Evolutionary conservation across 306 rosid genomes (phyloP), one percentile per base, ranked within the genome.

Genomic region (Ceratonia siliqua): DNA sequence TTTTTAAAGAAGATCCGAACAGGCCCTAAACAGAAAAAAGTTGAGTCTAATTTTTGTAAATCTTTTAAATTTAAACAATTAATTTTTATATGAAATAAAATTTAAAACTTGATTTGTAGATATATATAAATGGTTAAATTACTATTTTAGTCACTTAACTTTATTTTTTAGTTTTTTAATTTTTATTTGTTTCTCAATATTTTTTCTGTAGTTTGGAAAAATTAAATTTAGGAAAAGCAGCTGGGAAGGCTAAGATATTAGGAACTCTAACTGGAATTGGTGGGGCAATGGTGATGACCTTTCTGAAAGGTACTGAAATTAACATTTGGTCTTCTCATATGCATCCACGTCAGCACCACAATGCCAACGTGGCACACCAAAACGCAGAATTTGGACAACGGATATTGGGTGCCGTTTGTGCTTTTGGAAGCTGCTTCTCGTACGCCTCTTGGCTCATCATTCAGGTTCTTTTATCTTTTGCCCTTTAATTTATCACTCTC

Each of bases 221-320:
- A 18, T 22, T 84, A 42, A 76, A 72, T 13, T 61, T 82, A 33
- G 36, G 72, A 77, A 54, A 6, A 30, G 11, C 28, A 8, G 76
- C 77, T 22, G 93, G 90, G 21, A 81, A 56, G 55, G 89, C 86
- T 0, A 89, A 84, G 54, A 58, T 89, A 35, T 33, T 70, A 10
- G 93, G 93, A 12, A 76, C 87, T 3, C 1, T 73, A 36, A 27
- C 70, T 0, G 87, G 86, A 12, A 38, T 86, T 3, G 62, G 85
- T 68, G 89, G 93, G 45, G 91, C 91, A 15, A 82, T 74, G 89
- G 0, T 86, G 25, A 24, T 86, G 63, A 80, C 78, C 0, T 84
- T 89, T 58, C 73, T 78, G 79, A 84, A 82, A 75, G 93, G 91
- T 15, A 4, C 8, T 14, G 65, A 74, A 22, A 70, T 86, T 35